A percentile compares a stretch with the other conserved stretches of the same genome.
Evolutionary conservation across 176 grass and related monocot species (phyloP).

Genomic region (Poa annua): DNA sequence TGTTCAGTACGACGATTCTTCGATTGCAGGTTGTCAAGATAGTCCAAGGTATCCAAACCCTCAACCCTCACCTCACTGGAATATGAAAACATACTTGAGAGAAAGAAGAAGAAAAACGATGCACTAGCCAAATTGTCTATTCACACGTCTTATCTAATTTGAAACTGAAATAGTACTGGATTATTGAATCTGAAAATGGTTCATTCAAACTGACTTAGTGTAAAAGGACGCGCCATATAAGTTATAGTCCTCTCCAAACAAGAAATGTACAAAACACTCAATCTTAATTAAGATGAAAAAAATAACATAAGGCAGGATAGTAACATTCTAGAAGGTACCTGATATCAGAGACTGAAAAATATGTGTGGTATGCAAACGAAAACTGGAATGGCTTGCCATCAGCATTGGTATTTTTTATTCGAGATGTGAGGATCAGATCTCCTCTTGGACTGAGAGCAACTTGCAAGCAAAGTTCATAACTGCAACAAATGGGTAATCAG

Average conservation of each 20-base stretch:
- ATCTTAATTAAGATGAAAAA: neutral
- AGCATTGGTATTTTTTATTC: constrained; percentile 62
- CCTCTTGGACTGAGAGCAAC: constrained; percentile 71
- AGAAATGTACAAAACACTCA: neutral
- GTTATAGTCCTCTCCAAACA: neutral
- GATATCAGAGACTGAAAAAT: constrained; percentile 83
- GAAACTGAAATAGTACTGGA: constrained; percentile 7
- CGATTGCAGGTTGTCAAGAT: constrained; percentile 72
- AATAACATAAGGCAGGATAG: neutral
- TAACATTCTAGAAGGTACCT: constrained; percentile 52
- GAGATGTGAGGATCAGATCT: constrained; percentile 70
- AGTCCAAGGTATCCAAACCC: constrained; percentile 88
- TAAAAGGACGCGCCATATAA: neutral
- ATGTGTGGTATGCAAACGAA: constrained; percentile 81
- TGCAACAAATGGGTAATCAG: constrained; percentile 42
- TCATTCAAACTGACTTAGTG: neutral
- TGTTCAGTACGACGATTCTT: constrained; percentile 73
- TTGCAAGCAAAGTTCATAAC: constrained; percentile 76
- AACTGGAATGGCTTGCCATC: constrained; percentile 83
- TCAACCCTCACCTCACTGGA: constrained; percentile 91
- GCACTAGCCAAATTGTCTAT: constrained; percentile 25
- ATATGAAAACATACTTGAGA: constrained; percentile 28
- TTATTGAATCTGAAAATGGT: neutral
- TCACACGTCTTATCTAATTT: constrained; percentile 16
- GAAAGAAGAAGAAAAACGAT: neutral